Base-by-base conservation (phyloP, 768 basidiomycete genomes). In the Erythrobasidium yunnanense region DNA sequence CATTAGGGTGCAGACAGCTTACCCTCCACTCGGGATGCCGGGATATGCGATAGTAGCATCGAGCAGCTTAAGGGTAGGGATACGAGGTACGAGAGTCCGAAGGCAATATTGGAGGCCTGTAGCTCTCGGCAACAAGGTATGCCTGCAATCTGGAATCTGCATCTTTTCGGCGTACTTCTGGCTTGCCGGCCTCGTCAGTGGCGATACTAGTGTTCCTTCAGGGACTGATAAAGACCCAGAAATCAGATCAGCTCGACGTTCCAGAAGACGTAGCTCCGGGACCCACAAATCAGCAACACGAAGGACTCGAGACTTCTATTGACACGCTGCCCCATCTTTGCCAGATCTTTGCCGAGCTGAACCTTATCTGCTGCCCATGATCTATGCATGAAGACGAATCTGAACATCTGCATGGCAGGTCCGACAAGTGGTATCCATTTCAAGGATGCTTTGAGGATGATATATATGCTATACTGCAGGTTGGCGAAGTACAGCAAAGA, bases 21-120 rank as follows among this genome's bases (percentile, higher is more conserved):
- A 42, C 11, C 47, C 55, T n/a, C 45, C 55, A 1, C 60, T 29
- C n/a, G 57, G 62, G 2, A 74, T 67, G 25, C 71, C 72, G 0
- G 90, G 88, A 77, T 99, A 99, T 27, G 86, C 83, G 68, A 93
- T 80, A 0, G 95, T 97, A 49, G 95, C 79, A 74, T 97, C 95
- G n/a, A 97, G 78, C 13, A 99, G 75, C 70, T 84, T 83, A 66
- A 99, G 78, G 58, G 81, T 81, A 27, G 85, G 86, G 23, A 92
- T 81, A 66, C 86, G 82, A 22, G 90, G 84, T 17, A 84, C 80
- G 11, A 96, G 81, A 0, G 89, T 85, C 29, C 88, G 83, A 50
- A 97, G 79, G 70, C 84, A 87, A 74, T 87, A 88, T 66, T 87
- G 85, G 66, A 96, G 78, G 1, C 95, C 95, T 1, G 89, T 92